Evolutionary conservation across 495 filamentous ascomycete species (phyloP), one percentile per base, ranked within the genome.

Genomic region (Penicillium bovifimosum): DNA sequence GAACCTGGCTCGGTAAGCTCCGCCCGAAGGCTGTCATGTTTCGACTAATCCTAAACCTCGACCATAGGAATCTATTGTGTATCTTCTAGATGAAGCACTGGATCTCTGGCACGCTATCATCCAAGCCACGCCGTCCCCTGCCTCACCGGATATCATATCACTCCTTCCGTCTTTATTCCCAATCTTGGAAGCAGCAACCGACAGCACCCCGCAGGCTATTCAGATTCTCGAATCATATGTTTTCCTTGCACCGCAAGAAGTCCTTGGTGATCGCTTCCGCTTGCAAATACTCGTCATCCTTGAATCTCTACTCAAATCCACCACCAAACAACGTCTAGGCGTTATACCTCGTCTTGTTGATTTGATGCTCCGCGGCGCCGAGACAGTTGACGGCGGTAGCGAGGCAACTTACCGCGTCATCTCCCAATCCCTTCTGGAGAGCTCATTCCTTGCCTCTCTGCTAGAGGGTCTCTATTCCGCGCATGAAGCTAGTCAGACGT

Each of bases 81-180:
- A 95, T 61, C 83, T 97, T 7, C 78, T 95, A 9, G 93, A 97
- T 52, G 93, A 98, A 60, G 88, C 90, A 0, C 74, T 98, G 10
- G 90, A 96, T 28, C 80, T 98, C 18, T 96, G 90, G 90, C 75
- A 79, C 14, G 76, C 85, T 1, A 79, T 96, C n/a, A 64, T 96
- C 20, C 70, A 73, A 42, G 85, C 93, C 56, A 88, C 85, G 16
- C 77, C 80, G 5, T 66, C 79, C 5, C 85, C 88, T 0, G 74
- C 87, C 10, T 78, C 83, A 3, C 71, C 77, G 1, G 85, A 84
- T 4, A 74, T 96, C 13, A 67, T 91, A 5, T 73, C 79, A 24
- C 80, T 96, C 9, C 77, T 83, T 3, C 80, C 82, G 3, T 70
- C 80, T 50, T 78, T 89, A 0, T 79, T 95, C 42, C 83, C 85